Base-by-base conservation (phyloP, 495 filamentous ascomycete genomes). In the Physcia stellaris region DNA sequence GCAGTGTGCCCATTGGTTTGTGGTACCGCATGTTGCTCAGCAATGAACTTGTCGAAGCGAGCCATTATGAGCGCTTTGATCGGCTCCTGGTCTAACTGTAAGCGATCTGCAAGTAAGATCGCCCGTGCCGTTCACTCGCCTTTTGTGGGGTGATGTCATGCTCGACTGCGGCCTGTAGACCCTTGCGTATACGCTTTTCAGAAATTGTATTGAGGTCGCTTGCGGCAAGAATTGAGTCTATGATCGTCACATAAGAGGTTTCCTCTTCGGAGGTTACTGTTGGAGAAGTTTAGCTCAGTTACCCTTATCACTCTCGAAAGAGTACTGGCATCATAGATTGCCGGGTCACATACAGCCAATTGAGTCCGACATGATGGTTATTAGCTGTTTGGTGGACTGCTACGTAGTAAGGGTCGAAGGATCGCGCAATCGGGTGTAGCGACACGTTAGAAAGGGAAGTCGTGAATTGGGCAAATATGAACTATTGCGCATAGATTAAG, bases 171-270 rank as follows among this genome's bases (percentile, higher is more conserved):
- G 71, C 73, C 58, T 88, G 79, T 4, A 98, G 69, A 19, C 79
- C 82, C 57, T 85, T 82, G 45, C 90, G 82, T 50, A 96, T 84
- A 55, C 79, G 75, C 63, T 96, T 96, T 46, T 85, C 81, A 19
- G 90, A 92, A 42, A 98, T 80, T 24, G 86, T 94, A 40, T 80
- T 73, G 30, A 98, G 72, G 49, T 98, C 86, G 45, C 83, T 82
- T 20, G 67, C 68, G 11, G 70, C 71, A 17, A 98, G 68, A 47
- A 98, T 94, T n/a, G 63, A 71, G 54, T 98, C 90, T 56, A 98
- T 95, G 61, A 95, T 81, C 47, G 71, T 71, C 33, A 72, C 77
- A 60, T 85, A 96, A 42, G 77, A 63, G 24, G 68, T 64, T 58
- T 70, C 66, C 47, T 73, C 64, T 41, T 81, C 78, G 35, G 70